Percentiles rank a stretch among this genome's conserved stretches.
Evolutionary conservation across 2,329 filamentous ascomycete species (phyloP).

Genomic region (Emmonsiellopsis sp.): DNA sequence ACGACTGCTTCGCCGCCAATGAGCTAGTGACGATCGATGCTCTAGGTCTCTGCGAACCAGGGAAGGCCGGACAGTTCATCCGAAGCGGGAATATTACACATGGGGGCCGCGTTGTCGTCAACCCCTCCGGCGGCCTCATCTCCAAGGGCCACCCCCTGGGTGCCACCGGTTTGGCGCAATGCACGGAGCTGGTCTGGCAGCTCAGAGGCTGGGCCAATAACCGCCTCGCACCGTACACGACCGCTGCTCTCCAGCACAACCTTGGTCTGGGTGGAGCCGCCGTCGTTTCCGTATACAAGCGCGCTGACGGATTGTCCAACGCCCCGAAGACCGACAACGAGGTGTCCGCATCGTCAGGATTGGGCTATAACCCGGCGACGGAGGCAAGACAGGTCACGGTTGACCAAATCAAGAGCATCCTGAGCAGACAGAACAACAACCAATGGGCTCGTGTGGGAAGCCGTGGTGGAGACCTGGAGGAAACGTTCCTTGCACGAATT

Average conservation of each 20-base stretch:
- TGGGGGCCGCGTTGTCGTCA: slow-evolving; percentile 17
- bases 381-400: slow-evolving; percentile 7
- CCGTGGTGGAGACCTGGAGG: slow-evolving; percentile 4
- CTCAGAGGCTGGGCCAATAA: slow-evolving; percentile 23
- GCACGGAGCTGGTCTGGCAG: slow-evolving; percentile 23
- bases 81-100: slow-evolving; percentile 18
- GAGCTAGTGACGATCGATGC: slow-evolving; percentile 19
- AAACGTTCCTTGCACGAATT: slow-evolving; percentile 6
- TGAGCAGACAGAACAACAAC: slow-evolving; percentile 6
- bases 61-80: slow-evolving; percentile 17
- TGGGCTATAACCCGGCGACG: slow-evolving; percentile 9
- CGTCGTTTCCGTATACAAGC: slow-evolving; percentile 17
- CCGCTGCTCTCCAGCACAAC: slow-evolving; percentile 21
- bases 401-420: slow-evolving; percentile 6
- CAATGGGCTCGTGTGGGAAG: slow-evolving; percentile 7
- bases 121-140: slow-evolving; percentile 22
- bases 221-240: slow-evolving; percentile 11
- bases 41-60: slow-evolving; percentile 15
- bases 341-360: background rate
- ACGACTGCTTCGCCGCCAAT: slow-evolving; percentile 24
- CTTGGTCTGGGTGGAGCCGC: slow-evolving; percentile 21
- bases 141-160: slow-evolving; percentile 25
- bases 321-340: background rate
- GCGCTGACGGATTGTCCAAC: slow-evolving; percentile 5
- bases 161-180: slow-evolving; percentile 23